Base-by-base conservation (phyloP, 352 stramenopile species). In the Globisporangium recalcitrans region DNA sequence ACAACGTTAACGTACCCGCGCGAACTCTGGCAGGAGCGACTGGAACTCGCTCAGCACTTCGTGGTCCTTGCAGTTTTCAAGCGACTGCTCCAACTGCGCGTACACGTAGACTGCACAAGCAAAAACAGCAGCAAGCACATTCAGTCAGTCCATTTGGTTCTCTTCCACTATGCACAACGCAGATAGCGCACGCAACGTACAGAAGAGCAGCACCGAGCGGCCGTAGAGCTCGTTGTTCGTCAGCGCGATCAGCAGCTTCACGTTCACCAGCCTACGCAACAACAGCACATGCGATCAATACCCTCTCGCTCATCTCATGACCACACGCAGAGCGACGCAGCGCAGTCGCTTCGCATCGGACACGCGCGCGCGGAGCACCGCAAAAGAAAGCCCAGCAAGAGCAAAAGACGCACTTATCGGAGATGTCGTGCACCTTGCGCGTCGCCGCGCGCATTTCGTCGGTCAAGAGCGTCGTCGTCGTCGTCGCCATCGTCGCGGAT, bases 161-260 rank as follows among this genome's bases (percentile, higher is more conserved):
- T 21, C 19, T 7, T 2, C 26, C 27, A 42, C 19, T 7, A 46
- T 26, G 9, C 3, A 44, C 16, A 27, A 9, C n/a, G n/a, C 2
- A n/a, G 16, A 34, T 22, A 34, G n/a, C 1, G n/a, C n/a, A n/a
- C n/a, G n/a, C n/a, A n/a, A 80, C 82, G 46, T 66, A 91, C 82
- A 91, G 63, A 91, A 88, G 34, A 88, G 71, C 68, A 89, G 69
- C 49, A 91, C 49, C 3, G 78, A 73, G 24, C 76, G 82, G 21
- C 82, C 82, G 44, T 91, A 91, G 53, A 89, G 68, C 38, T 79
- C 52, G 32, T 78, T 82, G 69, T 87, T 78, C 14, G 77, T 90
- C 19, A 90, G 68, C 32, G 79, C 72, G 44, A 90, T 69, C 52
- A 87, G 54, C 52, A 90, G 71, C 76, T 88, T 90, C 46, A 85